A percentile compares a stretch with the other conserved stretches of the same genome.
Conservation (phyloP, 805 yeast genomes). For the Metschnikowia arizonensis region DNA sequence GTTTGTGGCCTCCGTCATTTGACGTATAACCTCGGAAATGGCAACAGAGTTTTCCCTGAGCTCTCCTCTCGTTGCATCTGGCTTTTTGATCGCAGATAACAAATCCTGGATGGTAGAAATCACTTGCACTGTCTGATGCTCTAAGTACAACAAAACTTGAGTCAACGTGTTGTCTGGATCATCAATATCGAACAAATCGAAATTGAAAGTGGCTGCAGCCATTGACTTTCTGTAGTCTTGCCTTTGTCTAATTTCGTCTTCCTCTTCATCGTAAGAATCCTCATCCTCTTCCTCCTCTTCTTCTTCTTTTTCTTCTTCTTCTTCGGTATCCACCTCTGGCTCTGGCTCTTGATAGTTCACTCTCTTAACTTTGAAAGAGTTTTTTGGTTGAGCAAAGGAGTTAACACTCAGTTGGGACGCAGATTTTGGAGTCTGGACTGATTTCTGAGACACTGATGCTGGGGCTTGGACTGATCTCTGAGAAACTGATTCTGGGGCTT, state of each 20-base stretch:
- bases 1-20: conserved; percentile 87
- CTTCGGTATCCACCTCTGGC: conserved; percentile 1
- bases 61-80: conserved; percentile 71
- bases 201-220: conserved; percentile 58
- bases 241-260: conserved; percentile 36
- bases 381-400: not conserved
- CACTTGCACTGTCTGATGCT: conserved; percentile 90
- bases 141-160: conserved; percentile 78
- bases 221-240: conserved; percentile 44
- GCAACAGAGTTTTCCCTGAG: conserved; percentile 68
- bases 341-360: conserved; percentile 12
- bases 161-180: conserved; percentile 87
- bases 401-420: not conserved
- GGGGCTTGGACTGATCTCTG: too few species aligned
- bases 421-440: not conserved
- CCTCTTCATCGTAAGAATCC: conserved; percentile 26
- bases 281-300: conserved; percentile 18
- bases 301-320: conserved; percentile 15
- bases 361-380: conserved; percentile 16
- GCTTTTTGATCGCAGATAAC: conserved; percentile 69
- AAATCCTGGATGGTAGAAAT: conserved; percentile 84
- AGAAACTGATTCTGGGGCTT: too few species aligned
- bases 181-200: conserved; percentile 72
- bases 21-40: conserved; percentile 73
- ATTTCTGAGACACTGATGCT: too few species aligned